These are phyloP conservation scores for Blastobotrys petasosporus DNA, from an alignment of 1,139 yeast species.

Conservation along the genomic window DNA sequence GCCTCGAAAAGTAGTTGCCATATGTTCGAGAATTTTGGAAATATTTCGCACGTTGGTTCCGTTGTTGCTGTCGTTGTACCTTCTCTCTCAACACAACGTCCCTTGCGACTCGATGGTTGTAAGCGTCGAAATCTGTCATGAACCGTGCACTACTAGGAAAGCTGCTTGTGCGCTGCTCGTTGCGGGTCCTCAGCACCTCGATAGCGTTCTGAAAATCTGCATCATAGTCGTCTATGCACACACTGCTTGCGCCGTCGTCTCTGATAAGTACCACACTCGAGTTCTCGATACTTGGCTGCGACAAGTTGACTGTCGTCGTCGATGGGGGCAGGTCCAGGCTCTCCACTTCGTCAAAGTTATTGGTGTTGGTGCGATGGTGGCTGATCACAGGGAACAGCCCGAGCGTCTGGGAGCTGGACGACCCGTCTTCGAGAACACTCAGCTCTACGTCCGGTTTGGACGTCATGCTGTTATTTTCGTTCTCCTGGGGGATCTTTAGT, in stretches of 20 bases:
- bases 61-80: constrained; percentile 21
- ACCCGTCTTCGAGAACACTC: too few relatives aligned
- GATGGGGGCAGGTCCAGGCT: not conserved
- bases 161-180: constrained; percentile 4
- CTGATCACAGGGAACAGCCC: too few relatives aligned
- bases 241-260: constrained; percentile 29
- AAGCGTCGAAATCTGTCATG: constrained; percentile 35
- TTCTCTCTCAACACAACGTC: constrained; percentile 33
- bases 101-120: constrained; percentile 33
- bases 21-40: constrained; percentile 17
- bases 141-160: constrained; percentile 5
- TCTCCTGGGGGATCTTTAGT: too few relatives aligned
- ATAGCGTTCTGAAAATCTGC: constrained; percentile 27
- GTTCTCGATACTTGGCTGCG: constrained; percentile 1
- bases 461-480: too few relatives aligned
- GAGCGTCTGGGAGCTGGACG: too few relatives aligned
- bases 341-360: not conserved
- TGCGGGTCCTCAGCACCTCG: constrained; percentile 16
- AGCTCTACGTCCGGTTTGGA: too few relatives aligned
- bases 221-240: constrained; percentile 32
- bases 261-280: constrained; percentile 7
- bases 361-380: not conserved
- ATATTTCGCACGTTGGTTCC: constrained; percentile 16
- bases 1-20: constrained; percentile 26
- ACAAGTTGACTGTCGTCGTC: too few relatives aligned